Evolutionary conservation across 352 stramenopile genomes (phyloP).

Genomic region (Pythium coloratum): DNA sequence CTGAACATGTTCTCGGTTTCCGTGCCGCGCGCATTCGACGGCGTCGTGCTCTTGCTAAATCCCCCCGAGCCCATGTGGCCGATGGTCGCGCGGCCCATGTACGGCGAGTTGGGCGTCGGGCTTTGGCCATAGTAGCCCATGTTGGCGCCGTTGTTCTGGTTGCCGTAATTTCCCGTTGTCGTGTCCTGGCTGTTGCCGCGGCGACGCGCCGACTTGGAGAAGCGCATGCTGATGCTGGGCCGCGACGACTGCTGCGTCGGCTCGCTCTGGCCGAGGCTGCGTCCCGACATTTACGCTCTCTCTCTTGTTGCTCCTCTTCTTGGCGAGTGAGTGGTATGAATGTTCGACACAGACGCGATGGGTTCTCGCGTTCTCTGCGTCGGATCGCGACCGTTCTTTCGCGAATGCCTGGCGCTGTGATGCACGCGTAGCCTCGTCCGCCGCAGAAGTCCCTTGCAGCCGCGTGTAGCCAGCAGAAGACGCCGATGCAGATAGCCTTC

Average conservation of each 20-base stretch:
- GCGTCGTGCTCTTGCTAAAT: conserved; percentile 22
- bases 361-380: not conserved
- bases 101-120: conserved; percentile 41
- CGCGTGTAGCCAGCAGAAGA: conserved; percentile 4
- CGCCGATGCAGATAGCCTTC: not conserved
- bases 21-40: conserved; percentile 16
- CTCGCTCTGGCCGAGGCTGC: conserved; percentile 27
- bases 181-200: conserved; percentile 71
- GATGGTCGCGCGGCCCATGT: conserved; percentile 58
- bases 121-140: conserved; percentile 35
- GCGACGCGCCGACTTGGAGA: conserved; percentile 59
- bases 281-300: conserved; percentile 15
- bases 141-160: conserved; percentile 25
- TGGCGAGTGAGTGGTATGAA: not conserved
- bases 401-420: conserved; percentile 1
- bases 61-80: conserved; percentile 26
- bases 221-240: conserved; percentile 59
- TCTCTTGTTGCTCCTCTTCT: not conserved
- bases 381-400: not conserved
- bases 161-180: conserved; percentile 31
- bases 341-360: not conserved
- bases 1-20: conserved; percentile 37
- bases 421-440: conserved; percentile 2
- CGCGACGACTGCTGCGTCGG: conserved; percentile 21
- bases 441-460: not conserved